Evolutionary conservation across 2,329 filamentous ascomycete species (phyloP).

Genomic region (Myriosclerotinia scirpicola): DNA sequence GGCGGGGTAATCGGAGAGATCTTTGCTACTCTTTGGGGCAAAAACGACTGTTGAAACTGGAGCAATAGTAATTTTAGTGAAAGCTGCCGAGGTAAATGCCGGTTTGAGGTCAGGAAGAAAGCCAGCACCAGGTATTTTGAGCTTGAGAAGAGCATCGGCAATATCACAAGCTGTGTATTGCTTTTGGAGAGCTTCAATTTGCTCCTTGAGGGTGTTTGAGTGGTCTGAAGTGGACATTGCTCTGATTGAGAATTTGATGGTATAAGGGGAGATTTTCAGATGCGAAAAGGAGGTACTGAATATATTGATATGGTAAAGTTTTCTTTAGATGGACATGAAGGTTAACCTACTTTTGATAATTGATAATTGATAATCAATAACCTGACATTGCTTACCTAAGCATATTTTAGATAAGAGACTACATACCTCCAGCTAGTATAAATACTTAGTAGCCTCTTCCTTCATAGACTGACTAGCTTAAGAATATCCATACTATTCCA

Average conservation of each 20-base stretch:
- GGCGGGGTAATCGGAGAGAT: conserved; percentile 31
- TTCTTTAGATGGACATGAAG: conserved; percentile 12
- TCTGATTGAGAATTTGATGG: conserved; percentile 1
- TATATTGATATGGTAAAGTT: no score
- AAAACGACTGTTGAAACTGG: conserved; percentile 65
- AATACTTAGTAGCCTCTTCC: no score
- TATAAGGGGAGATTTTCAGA: not conserved
- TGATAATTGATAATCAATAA: not conserved
- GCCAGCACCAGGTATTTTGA: conserved; percentile 65
- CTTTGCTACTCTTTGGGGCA: conserved; percentile 54
- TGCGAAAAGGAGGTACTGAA: not conserved
- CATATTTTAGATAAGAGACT: no score
- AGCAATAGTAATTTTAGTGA: conserved; percentile 37
- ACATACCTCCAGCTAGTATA: no score
- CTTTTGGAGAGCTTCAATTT: conserved; percentile 33
- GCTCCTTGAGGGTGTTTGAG: conserved; percentile 9
- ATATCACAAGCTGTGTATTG: conserved; percentile 56
- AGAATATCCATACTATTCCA: no score
- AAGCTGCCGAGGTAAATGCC: conserved; percentile 30
- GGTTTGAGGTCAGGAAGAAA: conserved; percentile 59
- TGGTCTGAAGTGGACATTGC: conserved; percentile 15
- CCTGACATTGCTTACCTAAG: no score
- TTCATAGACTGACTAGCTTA: no score
- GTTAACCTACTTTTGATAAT: not conserved
- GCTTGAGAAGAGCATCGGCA: conserved; percentile 70